Percentiles rank a stretch among this genome's conserved stretches.
Evolutionary conservation across 805 yeast genomes (phyloP).

Genomic region (Yamadazyma akitaensis): DNA sequence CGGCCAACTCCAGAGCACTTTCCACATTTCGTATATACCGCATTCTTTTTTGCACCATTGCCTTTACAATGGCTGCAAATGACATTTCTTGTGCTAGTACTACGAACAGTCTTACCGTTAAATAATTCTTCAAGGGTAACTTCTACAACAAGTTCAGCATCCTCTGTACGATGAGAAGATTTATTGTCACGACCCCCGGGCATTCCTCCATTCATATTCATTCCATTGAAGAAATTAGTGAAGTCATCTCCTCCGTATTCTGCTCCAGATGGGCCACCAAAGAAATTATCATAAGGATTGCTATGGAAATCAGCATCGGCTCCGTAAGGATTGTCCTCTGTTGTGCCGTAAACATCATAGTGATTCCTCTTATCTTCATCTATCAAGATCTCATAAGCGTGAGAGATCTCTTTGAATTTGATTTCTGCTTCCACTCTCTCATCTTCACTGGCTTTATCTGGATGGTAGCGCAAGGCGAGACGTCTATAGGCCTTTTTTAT

Average conservation of each 20-base stretch:
- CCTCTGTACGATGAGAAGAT: slow-evolving; percentile 47
- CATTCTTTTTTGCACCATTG: slow-evolving; percentile 63
- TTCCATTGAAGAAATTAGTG: slow-evolving; percentile 59
- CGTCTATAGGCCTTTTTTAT: slow-evolving; percentile 69
- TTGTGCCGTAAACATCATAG: slow-evolving; percentile 56
- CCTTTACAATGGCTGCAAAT: slow-evolving; percentile 76
- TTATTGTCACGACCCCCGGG: slow-evolving; percentile 11
- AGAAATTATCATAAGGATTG: slow-evolving; percentile 26
- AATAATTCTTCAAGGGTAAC: slow-evolving; percentile 71
- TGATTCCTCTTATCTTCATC: slow-evolving; percentile 62
- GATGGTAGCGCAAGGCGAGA: slow-evolving; percentile 62
- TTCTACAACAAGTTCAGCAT: slow-evolving; percentile 62
- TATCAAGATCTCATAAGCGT: slow-evolving; percentile 79
- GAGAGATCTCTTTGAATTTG: slow-evolving; percentile 76
- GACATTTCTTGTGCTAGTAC: slow-evolving; percentile 66
- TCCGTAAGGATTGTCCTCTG: slow-evolving; percentile 25
- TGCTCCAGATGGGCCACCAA: slow-evolving; percentile 26
- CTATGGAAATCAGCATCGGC: slow-evolving; percentile 24
- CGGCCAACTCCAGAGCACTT: slow-evolving; percentile 73
- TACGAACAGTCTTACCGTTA: slow-evolving; percentile 76
- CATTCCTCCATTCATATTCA: slow-evolving; percentile 26
- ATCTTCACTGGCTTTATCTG: slow-evolving; percentile 73
- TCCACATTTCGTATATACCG: slow-evolving; percentile 54
- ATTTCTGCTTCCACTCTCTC: slow-evolving; percentile 69
- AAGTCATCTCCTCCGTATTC: slow-evolving; percentile 73